A percentile compares a stretch with the other conserved stretches of the same genome.
Evolutionary conservation across 257 asterid species (phyloP).

Genomic region (Fraxinus quadrangulata): DNA sequence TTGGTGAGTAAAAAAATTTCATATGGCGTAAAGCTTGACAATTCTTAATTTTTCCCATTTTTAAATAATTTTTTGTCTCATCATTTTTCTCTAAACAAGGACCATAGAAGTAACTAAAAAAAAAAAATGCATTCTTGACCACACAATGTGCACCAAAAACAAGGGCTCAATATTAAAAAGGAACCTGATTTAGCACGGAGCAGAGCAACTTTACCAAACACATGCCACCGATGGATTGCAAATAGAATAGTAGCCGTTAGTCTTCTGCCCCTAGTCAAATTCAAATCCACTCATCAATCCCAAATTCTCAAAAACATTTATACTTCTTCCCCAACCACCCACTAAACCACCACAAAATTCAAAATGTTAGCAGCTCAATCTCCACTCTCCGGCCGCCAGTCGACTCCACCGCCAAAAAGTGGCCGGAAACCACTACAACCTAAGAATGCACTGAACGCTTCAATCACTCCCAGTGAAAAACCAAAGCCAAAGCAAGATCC

Average conservation of each 20-base stretch:
- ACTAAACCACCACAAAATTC: no score
- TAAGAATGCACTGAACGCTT: conserved; percentile 32
- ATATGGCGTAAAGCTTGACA: no score
- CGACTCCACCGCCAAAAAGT: conserved; percentile 21
- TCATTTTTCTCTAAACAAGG: no score
- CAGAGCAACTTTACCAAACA: conserved; percentile 18
- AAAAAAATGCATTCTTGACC: no score
- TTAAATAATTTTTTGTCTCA: no score
- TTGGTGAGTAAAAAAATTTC: no score
- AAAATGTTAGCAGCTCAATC: conserved; percentile 28
- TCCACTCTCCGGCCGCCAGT: conserved; percentile 31
- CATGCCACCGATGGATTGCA: background rate
- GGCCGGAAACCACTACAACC: conserved; percentile 55
- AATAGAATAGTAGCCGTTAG: conserved; percentile 26
- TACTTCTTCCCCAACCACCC: background rate
- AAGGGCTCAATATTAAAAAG: no score
- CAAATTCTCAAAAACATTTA: background rate
- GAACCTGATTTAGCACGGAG: background rate
- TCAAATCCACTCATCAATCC: conserved; percentile 23
- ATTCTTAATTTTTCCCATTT: no score
- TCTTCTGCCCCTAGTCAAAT: conserved; percentile 38
- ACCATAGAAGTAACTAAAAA: no score
- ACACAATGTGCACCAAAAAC: no score
- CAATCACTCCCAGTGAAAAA: conserved; percentile 15
- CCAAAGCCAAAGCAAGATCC: conserved; percentile 12